These are phyloP conservation scores for Pichia sp. DNA, from an alignment of 1,139 yeast genomes.

Conservation along the genomic window DNA sequence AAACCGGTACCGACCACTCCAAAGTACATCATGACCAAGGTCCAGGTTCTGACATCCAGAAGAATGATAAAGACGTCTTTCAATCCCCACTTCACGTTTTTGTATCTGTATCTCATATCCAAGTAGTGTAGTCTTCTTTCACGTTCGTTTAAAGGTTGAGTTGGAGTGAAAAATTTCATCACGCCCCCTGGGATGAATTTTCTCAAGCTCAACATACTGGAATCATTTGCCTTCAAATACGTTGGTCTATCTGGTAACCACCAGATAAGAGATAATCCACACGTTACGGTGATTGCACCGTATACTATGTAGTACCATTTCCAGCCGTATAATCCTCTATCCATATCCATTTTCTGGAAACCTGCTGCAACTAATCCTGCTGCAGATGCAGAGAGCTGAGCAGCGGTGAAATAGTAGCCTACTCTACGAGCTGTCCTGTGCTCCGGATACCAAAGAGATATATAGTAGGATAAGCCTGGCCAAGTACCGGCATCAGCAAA, in stretches of 20 bases:
- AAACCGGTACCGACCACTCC: conserved; percentile 89
- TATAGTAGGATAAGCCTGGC: conserved; percentile 89
- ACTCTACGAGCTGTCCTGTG: conserved; percentile 73
- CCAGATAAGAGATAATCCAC: conserved; percentile 66
- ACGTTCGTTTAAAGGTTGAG: conserved; percentile 48
- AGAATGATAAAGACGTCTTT: conserved; percentile 55
- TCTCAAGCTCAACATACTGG: conserved; percentile 18
- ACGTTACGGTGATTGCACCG: conserved; percentile 65
- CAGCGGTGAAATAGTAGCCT: conserved; percentile 89
- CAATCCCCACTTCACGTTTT: conserved; percentile 53
- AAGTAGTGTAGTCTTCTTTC: conserved; percentile 57
- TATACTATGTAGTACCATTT: conserved; percentile 83
- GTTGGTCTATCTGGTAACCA: conserved; percentile 79
- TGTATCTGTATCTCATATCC: conserved; percentile 56
- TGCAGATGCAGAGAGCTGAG: conserved; percentile 80
- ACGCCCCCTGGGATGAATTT: conserved; percentile 22
- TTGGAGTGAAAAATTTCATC: conserved; percentile 31
- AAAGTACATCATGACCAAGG: conserved; percentile 79
- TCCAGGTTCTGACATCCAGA: conserved; percentile 70
- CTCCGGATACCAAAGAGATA: conserved; percentile 82
- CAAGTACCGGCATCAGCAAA: conserved; percentile 86
- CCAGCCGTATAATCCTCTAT: conserved; percentile 71
- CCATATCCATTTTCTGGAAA: conserved; percentile 76
- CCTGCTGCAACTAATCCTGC: conserved; percentile 87
- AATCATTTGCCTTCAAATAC: conserved; percentile 20